Base-by-base conservation (phyloP, 176 grass and related monocot genomes). In the Triticum turgidum region DNA sequence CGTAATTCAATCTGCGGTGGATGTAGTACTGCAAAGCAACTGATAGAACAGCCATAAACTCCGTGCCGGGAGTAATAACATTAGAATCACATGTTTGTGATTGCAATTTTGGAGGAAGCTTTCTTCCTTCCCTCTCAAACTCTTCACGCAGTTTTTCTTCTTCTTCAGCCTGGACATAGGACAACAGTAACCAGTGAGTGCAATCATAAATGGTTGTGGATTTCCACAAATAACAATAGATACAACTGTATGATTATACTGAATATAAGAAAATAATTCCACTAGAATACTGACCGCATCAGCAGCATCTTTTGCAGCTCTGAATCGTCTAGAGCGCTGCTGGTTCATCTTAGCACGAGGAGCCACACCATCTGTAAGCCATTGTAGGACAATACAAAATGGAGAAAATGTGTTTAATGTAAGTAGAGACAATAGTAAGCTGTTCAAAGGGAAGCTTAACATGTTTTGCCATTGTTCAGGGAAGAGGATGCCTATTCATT, bases 271-370 rank as follows among this genome's bases (percentile, higher is more conserved):
- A 68, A 24, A 83, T 65, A 61, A 32, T 45, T 90, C 33, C 52
- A 78, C 9, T 82, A 88, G 41, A 85, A 84, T 68, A 96, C 94
- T 93, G 37, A 98, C 97, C 61, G 94, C 97, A 85, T 99, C 97
- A 59, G 94, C 86, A 86, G 97, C 97, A 88, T 99, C 97, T 91
- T 98, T 99, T 54, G 97, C 97, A 89, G 97, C 94, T 90, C 94
- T 96, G 52, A 99, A 99, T 82, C 97, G 84, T 84, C 97, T 96
- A 61, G 97, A 99, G 25, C 97, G 92, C 71, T 99, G 97, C 72
- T 99, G 97, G 76, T 99, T 99, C 97, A 99, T 99, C 87, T 99
- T 99, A 89, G 97, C 97, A 78, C 97, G 92, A 69, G 97, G 97
- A 33, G 97, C 97, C 72, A 99, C 97, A 87, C 97, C 97, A 89